These are phyloP conservation scores for Trichoderma brevicompactum DNA, from an alignment of 2,329 filamentous ascomycete species.

Conservation along the genomic window DNA sequence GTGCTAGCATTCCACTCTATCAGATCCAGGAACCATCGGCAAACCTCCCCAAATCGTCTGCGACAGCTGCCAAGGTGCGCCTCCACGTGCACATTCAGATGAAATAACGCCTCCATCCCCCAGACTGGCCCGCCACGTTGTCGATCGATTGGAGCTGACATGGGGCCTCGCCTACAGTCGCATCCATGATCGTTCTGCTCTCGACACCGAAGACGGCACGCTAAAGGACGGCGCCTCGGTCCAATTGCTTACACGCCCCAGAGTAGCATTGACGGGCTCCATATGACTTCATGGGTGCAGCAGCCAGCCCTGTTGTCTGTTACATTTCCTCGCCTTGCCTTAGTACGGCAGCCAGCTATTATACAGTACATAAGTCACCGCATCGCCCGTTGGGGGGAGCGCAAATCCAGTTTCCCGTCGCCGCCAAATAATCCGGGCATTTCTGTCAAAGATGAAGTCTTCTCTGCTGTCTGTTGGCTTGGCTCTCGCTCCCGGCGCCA, in stretches of 20 bases:
- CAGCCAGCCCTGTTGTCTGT: slow-evolving; percentile 1
- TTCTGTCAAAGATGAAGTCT: slow-evolving; percentile 40
- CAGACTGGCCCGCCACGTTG: slow-evolving; percentile 35
- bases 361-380: slow-evolving; percentile 7
- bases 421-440: slow-evolving; percentile 3
- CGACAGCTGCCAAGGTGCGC: slow-evolving; percentile 1
- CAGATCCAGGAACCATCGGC: slow-evolving; percentile 15
- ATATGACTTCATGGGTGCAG: slow-evolving; percentile 17
- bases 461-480: slow-evolving; percentile 39
- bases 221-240: slow-evolving; percentile 17
- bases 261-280: slow-evolving; percentile 19
- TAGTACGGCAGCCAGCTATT: background rate
- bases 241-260: slow-evolving; percentile 26
- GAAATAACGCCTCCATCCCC: slow-evolving; percentile 23
- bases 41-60: background rate
- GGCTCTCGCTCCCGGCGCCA: slow-evolving; percentile 37
- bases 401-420: background rate
- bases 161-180: slow-evolving; percentile 11
- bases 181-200: slow-evolving; percentile 21
- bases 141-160: slow-evolving; percentile 37
- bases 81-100: slow-evolving; percentile 16
- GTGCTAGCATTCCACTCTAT: background rate
- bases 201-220: slow-evolving; percentile 25
- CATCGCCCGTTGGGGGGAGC: background rate
- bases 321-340: slow-evolving; percentile 8